Evolutionary conservation across 2,329 filamentous ascomycete species (phyloP).

Genomic region (Penicillium sp.): DNA sequence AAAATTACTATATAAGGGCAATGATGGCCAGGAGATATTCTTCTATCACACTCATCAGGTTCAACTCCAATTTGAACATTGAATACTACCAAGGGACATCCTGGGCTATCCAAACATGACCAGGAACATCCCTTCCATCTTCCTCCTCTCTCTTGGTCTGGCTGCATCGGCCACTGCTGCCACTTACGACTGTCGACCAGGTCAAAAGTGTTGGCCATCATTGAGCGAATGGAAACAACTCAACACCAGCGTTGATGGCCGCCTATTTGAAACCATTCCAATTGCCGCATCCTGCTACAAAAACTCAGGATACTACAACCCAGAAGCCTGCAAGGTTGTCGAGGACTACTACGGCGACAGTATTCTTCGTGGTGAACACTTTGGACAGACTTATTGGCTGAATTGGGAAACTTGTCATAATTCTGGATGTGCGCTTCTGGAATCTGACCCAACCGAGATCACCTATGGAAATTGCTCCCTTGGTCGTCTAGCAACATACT

Average conservation of each 20-base stretch:
- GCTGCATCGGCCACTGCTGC: neutral
- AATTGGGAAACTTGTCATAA: slow-evolving; percentile 7
- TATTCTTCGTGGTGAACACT: neutral
- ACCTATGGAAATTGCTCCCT: neutral
- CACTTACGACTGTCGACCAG: slow-evolving; percentile 1
- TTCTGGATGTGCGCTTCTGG: neutral
- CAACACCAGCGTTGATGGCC: slow-evolving; percentile 4
- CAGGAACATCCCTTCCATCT: neutral
- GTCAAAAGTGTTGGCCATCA: slow-evolving; percentile 3
- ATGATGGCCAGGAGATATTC: neutral
- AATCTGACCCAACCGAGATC: neutral
- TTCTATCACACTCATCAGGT: neutral
- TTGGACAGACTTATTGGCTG: slow-evolving; percentile 2
- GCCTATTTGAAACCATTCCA: slow-evolving; percentile 6
- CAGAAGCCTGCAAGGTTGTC: neutral
- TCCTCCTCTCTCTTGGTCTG: neutral
- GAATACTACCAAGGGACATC: neutral
- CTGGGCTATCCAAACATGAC: neutral
- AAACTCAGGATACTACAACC: slow-evolving; percentile 1
- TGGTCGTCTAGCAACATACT: slow-evolving; percentile 3
- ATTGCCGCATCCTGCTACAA: slow-evolving; percentile 9
- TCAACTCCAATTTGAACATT: neutral
- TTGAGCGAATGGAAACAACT: slow-evolving; percentile 6
- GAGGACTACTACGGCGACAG: slow-evolving; percentile 1
- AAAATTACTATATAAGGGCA: neutral